Conservation (phyloP, 2,329 filamentous ascomycete genomes). For the Ophiostoma angusticollis region DNA sequence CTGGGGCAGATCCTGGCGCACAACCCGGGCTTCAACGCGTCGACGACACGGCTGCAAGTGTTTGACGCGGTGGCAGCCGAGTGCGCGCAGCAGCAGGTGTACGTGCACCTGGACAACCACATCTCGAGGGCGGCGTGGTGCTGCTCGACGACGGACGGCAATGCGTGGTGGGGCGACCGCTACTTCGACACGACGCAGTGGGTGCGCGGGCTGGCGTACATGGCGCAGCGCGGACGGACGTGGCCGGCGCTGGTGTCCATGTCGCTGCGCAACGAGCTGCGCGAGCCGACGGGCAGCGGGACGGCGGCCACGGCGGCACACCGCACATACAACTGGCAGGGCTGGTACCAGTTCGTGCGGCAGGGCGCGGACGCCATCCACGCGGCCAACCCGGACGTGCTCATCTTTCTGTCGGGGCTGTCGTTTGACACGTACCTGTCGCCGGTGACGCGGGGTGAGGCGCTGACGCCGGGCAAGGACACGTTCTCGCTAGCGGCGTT, state of each 20-base stretch:
- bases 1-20: conserved; percentile 39
- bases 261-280: conserved; percentile 41
- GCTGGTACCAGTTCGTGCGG: conserved; percentile 39
- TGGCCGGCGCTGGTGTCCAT: conserved; percentile 38
- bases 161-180: conserved; percentile 48
- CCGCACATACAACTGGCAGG: conserved; percentile 40
- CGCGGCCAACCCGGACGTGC: conserved; percentile 33
- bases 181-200: conserved; percentile 47
- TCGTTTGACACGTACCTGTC: conserved; percentile 42
- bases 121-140: conserved; percentile 47
- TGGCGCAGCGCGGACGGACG: conserved; percentile 41
- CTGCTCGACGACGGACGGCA: conserved; percentile 40
- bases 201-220: conserved; percentile 45
- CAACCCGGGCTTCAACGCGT: conserved; percentile 42
- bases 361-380: conserved; percentile 38
- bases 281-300: conserved; percentile 26
- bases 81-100: conserved; percentile 39
- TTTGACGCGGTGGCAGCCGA: conserved; percentile 52
- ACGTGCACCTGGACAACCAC: conserved; percentile 49
- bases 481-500: conserved; percentile 35
- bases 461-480: conserved; percentile 32
- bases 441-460: conserved; percentile 35
- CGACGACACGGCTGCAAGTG: conserved; percentile 42
- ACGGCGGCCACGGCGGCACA: conserved; percentile 15
- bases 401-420: conserved; percentile 49